These are phyloP conservation scores for Arthrobotrys musiformis DNA, from an alignment of 2,329 filamentous ascomycete genomes.

Conservation along the genomic window DNA sequence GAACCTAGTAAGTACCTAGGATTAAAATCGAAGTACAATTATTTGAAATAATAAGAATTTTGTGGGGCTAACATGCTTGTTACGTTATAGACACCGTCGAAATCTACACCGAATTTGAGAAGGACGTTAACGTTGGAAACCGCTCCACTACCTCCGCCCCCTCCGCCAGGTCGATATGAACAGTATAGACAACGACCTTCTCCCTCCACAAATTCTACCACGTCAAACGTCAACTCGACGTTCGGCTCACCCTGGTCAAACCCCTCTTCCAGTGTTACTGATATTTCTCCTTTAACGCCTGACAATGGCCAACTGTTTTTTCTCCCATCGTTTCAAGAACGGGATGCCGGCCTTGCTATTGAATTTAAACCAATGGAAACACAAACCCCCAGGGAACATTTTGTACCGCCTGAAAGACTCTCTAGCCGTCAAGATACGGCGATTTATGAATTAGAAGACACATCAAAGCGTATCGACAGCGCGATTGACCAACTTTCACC, in stretches of 20 bases:
- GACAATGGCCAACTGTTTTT: slow-evolving; percentile 25
- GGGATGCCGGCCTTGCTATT: slow-evolving; percentile 30
- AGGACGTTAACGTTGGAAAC: neutral
- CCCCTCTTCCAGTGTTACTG: neutral
- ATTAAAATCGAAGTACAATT: neutral
- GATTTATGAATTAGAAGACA: slow-evolving; percentile 47
- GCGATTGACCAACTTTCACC: slow-evolving; percentile 10
- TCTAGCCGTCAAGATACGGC: neutral
- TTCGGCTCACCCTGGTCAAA: neutral
- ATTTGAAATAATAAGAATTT: neutral
- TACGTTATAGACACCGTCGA: neutral
- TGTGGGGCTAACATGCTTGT: neutral
- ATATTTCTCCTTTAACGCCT: slow-evolving; percentile 26
- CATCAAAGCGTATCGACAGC: slow-evolving; percentile 27
- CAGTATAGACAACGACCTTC: neutral
- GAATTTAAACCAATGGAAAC: slow-evolving; percentile 24
- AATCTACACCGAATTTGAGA: slow-evolving; percentile 34
- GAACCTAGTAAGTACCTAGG: slow-evolving; percentile 9
- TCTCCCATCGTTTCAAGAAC: slow-evolving; percentile 36
- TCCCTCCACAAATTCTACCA: neutral
- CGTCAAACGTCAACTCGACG: neutral
- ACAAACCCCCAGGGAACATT: neutral
- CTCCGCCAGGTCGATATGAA: neutral
- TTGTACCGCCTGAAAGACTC: neutral
- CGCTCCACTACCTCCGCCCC: slow-evolving; percentile 12